Percentiles rank a stretch among this genome's conserved stretches.
Conservation (phyloP, 768 basidiomycete genomes). For the Neoboletus subvelutipes region DNA sequence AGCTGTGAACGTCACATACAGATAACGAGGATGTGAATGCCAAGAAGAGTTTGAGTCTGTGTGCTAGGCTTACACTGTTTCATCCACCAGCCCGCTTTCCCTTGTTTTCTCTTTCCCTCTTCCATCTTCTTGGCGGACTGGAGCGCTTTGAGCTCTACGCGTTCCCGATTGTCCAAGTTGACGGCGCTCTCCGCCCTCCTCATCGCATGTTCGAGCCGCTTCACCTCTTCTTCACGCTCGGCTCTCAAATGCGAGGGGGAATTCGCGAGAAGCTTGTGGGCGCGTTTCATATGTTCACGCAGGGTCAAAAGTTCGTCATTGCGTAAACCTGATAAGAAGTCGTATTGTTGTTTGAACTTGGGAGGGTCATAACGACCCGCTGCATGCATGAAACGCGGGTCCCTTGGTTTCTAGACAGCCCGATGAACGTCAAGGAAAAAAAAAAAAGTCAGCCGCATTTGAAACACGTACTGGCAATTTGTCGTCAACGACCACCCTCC, state of each 20-base stretch:
- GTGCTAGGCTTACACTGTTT: slow-evolving; percentile 61
- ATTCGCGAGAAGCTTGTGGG: slow-evolving; percentile 58
- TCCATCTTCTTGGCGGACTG: slow-evolving; percentile 45
- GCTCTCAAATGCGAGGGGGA: slow-evolving; percentile 59
- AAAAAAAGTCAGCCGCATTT: background rate
- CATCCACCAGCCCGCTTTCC: slow-evolving; percentile 85
- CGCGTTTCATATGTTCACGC: slow-evolving; percentile 63
- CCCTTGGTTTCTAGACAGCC: slow-evolving; percentile 62
- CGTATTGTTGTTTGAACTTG: slow-evolving; percentile 69
- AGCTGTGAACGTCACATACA: slow-evolving; percentile 41
- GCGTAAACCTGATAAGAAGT: slow-evolving; percentile 70
- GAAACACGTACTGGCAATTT: slow-evolving; percentile 53
- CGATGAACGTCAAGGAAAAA: background rate
- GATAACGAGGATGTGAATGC: slow-evolving; percentile 2
- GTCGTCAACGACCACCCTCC: slow-evolving; percentile 66
- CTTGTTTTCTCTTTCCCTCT: slow-evolving; percentile 59
- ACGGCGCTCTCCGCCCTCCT: slow-evolving; percentile 77
- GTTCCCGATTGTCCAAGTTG: slow-evolving; percentile 67
- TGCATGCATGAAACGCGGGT: slow-evolving; percentile 81
- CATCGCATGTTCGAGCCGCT: slow-evolving; percentile 66
- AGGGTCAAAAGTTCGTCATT: slow-evolving; percentile 62
- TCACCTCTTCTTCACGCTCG: slow-evolving; percentile 67
- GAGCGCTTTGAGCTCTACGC: slow-evolving; percentile 70
- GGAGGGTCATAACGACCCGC: slow-evolving; percentile 65
- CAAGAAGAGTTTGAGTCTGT: background rate